Conservation (phyloP, 441 rosid genomes). For the Rhodomyrtus psidioides region DNA sequence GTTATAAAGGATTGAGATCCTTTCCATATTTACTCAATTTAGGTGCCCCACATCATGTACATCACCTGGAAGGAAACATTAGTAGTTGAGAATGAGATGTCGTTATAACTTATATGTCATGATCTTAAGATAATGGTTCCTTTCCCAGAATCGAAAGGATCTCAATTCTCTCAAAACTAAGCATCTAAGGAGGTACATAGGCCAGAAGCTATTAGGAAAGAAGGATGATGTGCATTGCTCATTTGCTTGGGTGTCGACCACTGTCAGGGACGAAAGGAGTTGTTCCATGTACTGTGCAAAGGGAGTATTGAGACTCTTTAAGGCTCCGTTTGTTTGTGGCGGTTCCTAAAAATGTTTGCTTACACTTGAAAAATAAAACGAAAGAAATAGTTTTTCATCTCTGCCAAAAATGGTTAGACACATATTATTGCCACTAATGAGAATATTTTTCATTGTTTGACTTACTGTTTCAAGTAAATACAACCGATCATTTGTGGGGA, state of each 20-base stretch:
- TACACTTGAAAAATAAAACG: no score
- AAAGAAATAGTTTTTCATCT: no score
- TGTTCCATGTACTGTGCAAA: not conserved
- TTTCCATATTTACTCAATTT: not conserved
- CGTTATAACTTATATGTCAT: not conserved
- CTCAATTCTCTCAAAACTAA: not conserved
- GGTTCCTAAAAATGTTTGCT: no score
- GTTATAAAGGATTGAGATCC: not conserved
- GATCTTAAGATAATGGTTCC: not conserved
- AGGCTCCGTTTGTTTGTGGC: no score
- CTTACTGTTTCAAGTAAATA: no score
- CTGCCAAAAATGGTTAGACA: no score
- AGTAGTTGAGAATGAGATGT: not conserved
- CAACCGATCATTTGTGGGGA: no score
- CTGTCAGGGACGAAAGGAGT: not conserved
- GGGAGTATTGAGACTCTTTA: not conserved
- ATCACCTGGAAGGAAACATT: not conserved
- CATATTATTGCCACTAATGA: no score
- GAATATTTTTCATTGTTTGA: no score
- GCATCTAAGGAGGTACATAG: not conserved
- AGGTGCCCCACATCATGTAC: not conserved
- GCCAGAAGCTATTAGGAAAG: not conserved
- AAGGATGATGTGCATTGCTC: not conserved
- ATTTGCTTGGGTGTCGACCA: not conserved
- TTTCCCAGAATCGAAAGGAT: not conserved